A percentile compares a stretch with the other conserved stretches of the same genome.
These are phyloP conservation scores for Fusarium sp. DNA, from an alignment of 2,329 filamentous ascomycete species.

Conservation along the genomic window DNA sequence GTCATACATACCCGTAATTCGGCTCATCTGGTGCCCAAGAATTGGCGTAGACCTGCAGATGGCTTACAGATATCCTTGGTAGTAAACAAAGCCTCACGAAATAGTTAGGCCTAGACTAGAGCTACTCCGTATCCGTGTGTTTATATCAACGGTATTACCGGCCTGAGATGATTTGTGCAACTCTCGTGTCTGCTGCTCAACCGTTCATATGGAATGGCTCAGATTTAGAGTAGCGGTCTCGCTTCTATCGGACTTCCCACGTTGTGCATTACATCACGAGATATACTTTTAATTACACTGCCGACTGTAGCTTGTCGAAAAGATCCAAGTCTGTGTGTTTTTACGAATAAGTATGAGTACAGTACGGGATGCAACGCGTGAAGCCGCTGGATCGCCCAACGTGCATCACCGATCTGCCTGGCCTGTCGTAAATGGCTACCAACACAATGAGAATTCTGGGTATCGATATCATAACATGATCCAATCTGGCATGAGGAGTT, in stretches of 20 bases:
- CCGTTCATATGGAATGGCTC: conserved; percentile 22
- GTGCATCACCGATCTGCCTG: conserved; percentile 31
- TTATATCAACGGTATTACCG: conserved; percentile 30
- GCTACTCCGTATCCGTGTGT: conserved; percentile 7
- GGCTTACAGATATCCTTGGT: conserved; percentile 26
- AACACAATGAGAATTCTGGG: neutral
- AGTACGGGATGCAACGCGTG: conserved; percentile 20
- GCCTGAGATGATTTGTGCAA: conserved; percentile 31
- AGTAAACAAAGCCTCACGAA: conserved; percentile 17
- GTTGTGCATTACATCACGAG: conserved; percentile 42
- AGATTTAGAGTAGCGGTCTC: conserved; percentile 18
- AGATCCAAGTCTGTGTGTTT: neutral
- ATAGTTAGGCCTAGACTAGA: conserved; percentile 1
- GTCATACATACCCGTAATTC: conserved; percentile 36
- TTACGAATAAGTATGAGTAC: conserved; percentile 10
- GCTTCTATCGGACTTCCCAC: conserved; percentile 21
- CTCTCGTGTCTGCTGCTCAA: conserved; percentile 48
- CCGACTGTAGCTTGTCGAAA: conserved; percentile 4
- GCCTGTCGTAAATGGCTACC: conserved; percentile 30
- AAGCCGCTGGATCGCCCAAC: conserved; percentile 37
- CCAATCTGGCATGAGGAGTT: neutral
- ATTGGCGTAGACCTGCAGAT: conserved; percentile 12
- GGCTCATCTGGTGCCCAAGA: conserved; percentile 28
- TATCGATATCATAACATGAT: neutral
- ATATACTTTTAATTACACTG: neutral